Evolutionary conservation across 176 grass and related monocot species (phyloP).

Genomic region (Oryza coarctata): DNA sequence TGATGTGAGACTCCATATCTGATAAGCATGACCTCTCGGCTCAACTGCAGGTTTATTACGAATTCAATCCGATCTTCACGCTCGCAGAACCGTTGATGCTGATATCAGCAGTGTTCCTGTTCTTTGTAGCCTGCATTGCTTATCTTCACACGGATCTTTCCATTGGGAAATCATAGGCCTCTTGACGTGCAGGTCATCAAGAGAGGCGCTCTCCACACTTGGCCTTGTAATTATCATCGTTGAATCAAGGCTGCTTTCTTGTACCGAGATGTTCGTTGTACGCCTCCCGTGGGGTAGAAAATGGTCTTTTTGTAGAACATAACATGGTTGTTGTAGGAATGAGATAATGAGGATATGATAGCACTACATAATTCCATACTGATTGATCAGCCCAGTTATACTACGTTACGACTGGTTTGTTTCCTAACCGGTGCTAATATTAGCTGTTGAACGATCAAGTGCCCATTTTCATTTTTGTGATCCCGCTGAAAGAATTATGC

Average conservation of each 20-base stretch:
- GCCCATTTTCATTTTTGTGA: too few relatives aligned
- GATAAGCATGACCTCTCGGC: background rate
- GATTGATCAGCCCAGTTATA: background rate
- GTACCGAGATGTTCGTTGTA: background rate
- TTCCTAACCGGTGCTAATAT: background rate
- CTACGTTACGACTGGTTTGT: background rate
- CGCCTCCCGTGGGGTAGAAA: background rate
- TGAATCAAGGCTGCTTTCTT: background rate
- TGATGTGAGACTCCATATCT: background rate
- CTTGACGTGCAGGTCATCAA: background rate
- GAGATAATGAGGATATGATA: background rate
- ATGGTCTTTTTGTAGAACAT: slow-evolving; percentile 16
- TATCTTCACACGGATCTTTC: slow-evolving; percentile 76
- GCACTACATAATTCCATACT: background rate
- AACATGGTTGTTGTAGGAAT: slow-evolving; percentile 9
- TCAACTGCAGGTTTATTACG: slow-evolving; percentile 66
- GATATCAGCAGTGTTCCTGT: slow-evolving; percentile 56
- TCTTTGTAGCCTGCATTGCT: slow-evolving; percentile 61
- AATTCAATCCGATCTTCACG: slow-evolving; percentile 69
- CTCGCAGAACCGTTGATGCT: slow-evolving; percentile 71
- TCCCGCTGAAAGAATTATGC: too few relatives aligned
- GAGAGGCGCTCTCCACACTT: background rate
- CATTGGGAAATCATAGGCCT: slow-evolving; percentile 46
- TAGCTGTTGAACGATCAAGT: background rate
- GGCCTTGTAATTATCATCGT: slow-evolving; percentile 17